phyloP scores from a whole-genome alignment of 2,329 filamentous ascomycete species.

The Endoconidiophora polonica region DNA sequence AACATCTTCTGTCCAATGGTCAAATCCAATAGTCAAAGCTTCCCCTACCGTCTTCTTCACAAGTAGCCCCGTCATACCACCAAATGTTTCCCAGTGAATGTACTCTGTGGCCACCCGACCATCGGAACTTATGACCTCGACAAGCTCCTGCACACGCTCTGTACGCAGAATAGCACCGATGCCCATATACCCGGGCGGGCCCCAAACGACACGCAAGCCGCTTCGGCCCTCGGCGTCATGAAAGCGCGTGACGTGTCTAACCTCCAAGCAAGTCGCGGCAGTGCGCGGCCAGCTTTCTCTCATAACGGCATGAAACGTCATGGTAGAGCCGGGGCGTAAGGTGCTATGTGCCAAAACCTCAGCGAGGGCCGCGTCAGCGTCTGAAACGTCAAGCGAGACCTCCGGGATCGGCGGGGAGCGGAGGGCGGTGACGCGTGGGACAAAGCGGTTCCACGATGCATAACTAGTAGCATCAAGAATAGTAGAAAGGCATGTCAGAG shows the following conservation, averaged over 20 bases:
- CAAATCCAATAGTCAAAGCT: constrained; percentile 22
- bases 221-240: constrained; percentile 17
- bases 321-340: neutral
- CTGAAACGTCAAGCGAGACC: neutral
- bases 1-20: constrained; percentile 24
- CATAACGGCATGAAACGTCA: neutral
- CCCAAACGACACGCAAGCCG: constrained; percentile 27
- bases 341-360: neutral
- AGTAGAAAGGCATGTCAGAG: neutral
- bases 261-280: neutral
- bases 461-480: constrained; percentile 1
- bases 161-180: constrained; percentile 19
- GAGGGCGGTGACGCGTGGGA: neutral
- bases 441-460: constrained; percentile 4
- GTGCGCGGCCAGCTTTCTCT: neutral
- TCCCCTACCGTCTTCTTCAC: constrained; percentile 20
- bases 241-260: constrained; percentile 19
- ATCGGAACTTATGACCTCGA: constrained; percentile 14
- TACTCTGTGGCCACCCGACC: constrained; percentile 22
- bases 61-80: constrained; percentile 22
- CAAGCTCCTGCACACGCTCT: constrained; percentile 29
- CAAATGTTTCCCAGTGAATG: constrained; percentile 29
- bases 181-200: constrained; percentile 16
- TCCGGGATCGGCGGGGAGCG: neutral
- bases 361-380: neutral